phyloP scores from a whole-genome alignment of 83 land plant genomes.

The Isoetes engelmannii region DNA sequence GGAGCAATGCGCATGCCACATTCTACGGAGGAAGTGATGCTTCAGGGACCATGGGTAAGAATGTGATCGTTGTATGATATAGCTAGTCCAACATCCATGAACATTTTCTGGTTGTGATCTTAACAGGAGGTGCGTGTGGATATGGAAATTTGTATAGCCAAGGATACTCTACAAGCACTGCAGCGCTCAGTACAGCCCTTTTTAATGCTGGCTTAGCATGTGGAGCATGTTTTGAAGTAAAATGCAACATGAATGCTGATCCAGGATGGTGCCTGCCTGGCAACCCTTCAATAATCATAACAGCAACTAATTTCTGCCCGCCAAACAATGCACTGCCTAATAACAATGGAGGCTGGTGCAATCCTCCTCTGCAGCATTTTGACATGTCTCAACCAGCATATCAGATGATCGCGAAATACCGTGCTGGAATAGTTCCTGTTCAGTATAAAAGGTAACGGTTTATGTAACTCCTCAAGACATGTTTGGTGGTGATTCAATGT shows the following conservation, averaged over 20 bases:
- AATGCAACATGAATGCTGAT: not conserved
- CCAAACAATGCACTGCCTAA: slow-evolving; percentile 1
- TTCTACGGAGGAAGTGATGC: slow-evolving; percentile 2
- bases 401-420: not conserved
- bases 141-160: not conserved
- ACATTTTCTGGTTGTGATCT: not conserved
- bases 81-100: not conserved
- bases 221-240: not conserved
- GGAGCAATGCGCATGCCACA: slow-evolving; percentile 3
- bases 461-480: too few species aligned
- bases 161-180: not conserved
- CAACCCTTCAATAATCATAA: not conserved
- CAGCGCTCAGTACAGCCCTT: slow-evolving; percentile 3
- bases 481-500: too few species aligned
- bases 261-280: slow-evolving; percentile 2
- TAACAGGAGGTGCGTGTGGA: not conserved
- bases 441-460: not conserved
- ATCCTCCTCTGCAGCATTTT: not conserved
- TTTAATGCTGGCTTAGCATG: not conserved
- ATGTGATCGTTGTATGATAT: not conserved
- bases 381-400: not conserved
- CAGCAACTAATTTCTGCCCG: slow-evolving; percentile 1
- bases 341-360: not conserved
- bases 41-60: not conserved
- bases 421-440: not conserved